Evolutionary conservation across 1,139 yeast genomes (phyloP).

Genomic region (Candida freyschussii): DNA sequence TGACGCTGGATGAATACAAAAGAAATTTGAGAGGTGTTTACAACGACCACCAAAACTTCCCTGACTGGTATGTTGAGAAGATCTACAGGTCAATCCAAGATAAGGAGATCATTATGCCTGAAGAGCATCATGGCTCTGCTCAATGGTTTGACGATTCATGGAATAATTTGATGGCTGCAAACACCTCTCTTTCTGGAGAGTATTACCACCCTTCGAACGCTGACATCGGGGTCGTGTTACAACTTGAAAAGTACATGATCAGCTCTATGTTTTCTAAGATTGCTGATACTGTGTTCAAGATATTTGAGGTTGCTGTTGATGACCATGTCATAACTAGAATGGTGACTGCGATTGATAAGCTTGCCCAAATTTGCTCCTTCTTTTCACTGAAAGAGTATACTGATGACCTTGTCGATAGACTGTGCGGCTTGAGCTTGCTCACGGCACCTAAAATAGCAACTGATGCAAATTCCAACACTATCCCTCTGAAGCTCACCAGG

Average conservation of each 20-base stretch:
- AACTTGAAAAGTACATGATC: conserved; percentile 49
- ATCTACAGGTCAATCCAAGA: conserved; percentile 78
- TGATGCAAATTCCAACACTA: conserved; percentile 2
- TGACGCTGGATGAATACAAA: conserved; percentile 81
- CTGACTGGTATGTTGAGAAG: conserved; percentile 76
- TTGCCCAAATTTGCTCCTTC: conserved; percentile 68
- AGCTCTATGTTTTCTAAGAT: conserved; percentile 58
- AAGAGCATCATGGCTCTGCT: conserved; percentile 81
- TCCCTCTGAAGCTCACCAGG: conserved; percentile 20
- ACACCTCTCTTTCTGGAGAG: conserved; percentile 30
- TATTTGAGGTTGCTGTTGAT: conserved; percentile 84
- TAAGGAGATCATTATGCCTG: conserved; percentile 95
- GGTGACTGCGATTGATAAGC: conserved; percentile 81
- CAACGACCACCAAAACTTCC: conserved; percentile 71
- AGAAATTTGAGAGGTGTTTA: conserved; percentile 77
- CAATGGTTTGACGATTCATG: conserved; percentile 93
- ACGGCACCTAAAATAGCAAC: conserved; percentile 29
- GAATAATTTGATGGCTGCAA: conserved; percentile 72
- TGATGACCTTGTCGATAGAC: conserved; percentile 58
- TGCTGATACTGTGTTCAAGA: conserved; percentile 63
- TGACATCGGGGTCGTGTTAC: conserved; percentile 29
- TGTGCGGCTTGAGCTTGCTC: conserved; percentile 61
- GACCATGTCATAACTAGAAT: conserved; percentile 85
- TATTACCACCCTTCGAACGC: conserved; percentile 25
- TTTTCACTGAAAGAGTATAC: conserved; percentile 54